A percentile compares a stretch with the other conserved stretches of the same genome.
These are phyloP conservation scores for Verticillium nonalfalfae DNA, from an alignment of 2,329 filamentous ascomycete species.

Conservation along the genomic window DNA sequence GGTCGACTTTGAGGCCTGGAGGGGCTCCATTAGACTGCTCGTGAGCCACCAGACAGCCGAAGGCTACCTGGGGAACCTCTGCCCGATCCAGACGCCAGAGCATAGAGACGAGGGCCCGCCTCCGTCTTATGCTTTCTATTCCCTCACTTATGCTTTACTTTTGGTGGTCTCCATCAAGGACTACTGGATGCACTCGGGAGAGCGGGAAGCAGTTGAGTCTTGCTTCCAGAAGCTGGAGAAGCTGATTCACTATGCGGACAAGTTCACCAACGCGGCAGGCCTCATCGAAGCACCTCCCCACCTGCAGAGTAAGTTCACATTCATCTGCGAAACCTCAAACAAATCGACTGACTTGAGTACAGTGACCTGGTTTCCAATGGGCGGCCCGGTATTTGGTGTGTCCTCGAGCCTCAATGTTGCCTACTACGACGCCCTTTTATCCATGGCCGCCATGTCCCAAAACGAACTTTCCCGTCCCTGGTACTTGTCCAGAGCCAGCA, in stretches of 20 bases:
- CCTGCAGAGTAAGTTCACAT: constrained; percentile 3
- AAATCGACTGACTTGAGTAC: background rate
- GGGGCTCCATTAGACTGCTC: constrained; percentile 6
- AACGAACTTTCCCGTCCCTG: background rate
- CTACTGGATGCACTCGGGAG: constrained; percentile 7
- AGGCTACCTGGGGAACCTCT: constrained; percentile 7
- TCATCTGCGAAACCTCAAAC: too few relatives aligned
- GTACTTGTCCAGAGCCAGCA: background rate
- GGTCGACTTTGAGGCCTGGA: constrained; percentile 1
- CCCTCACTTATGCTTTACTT: constrained; percentile 6
- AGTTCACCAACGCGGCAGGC: background rate
- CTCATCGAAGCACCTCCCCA: constrained; percentile 4
- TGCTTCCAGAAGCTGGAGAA: constrained; percentile 1
- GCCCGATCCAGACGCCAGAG: constrained; percentile 4
- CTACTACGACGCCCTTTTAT: constrained; percentile 5
- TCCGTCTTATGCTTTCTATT: constrained; percentile 8
- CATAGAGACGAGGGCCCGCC: constrained; percentile 1
- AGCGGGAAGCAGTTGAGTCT: background rate
- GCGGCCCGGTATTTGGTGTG: constrained; percentile 2
- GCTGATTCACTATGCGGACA: constrained; percentile 1
- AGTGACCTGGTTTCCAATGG: constrained; percentile 8
- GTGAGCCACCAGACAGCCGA: constrained; percentile 5
- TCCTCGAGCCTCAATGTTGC: constrained; percentile 3
- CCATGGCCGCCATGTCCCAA: background rate
- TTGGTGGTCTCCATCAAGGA: constrained; percentile 5